Conservation (phyloP, 306 rosid species). For the Crataegus laevigata region DNA sequence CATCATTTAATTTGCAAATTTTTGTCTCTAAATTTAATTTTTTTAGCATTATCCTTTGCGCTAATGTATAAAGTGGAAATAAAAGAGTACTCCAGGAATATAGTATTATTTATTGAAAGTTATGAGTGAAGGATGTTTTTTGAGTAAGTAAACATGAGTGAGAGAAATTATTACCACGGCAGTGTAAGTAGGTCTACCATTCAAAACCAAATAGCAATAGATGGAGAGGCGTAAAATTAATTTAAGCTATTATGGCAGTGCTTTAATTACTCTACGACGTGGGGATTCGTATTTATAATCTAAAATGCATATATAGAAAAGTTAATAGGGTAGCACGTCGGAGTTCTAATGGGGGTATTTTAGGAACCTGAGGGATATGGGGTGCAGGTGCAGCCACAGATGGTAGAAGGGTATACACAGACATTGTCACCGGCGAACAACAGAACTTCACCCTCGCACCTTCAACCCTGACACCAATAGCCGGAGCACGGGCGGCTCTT, state of each 20-base stretch:
- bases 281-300: too few relatives aligned
- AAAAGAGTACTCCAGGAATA: not conserved
- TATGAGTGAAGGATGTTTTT: not conserved
- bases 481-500: constrained; percentile 33
- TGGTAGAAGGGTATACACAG: constrained; percentile 28
- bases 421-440: constrained; percentile 22
- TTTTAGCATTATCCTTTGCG: too few relatives aligned
- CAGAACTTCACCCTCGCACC: constrained; percentile 27
- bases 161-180: too few relatives aligned
- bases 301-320: too few relatives aligned
- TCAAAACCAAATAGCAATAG: too few relatives aligned
- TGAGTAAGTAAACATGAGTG: too few relatives aligned
- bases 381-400: constrained; percentile 40
- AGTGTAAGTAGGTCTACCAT: too few relatives aligned
- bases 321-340: not conserved
- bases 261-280: too few relatives aligned
- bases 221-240: too few relatives aligned
- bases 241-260: too few relatives aligned
- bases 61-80: not conserved
- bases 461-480: constrained; percentile 16
- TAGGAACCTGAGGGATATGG: constrained; percentile 13
- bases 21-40: too few relatives aligned
- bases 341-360: not conserved
- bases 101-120: not conserved
- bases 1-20: too few relatives aligned